Evolutionary conservation across 78 protist species (phyloP).

Genomic region (Pigoraptor vietnamica): DNA sequence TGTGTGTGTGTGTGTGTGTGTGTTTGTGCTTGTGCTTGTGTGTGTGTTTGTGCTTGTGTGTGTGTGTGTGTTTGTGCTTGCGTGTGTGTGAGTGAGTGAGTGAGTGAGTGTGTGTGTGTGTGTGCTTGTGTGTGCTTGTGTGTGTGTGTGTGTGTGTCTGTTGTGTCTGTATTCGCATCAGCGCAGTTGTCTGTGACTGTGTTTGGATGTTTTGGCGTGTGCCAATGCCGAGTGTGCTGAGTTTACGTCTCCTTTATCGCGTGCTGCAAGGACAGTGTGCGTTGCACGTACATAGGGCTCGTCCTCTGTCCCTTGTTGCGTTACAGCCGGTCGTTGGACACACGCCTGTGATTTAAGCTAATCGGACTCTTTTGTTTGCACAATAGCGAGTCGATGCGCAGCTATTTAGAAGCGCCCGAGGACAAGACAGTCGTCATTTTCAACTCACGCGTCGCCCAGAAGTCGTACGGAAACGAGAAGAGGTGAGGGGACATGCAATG

Average conservation of each 20-base stretch:
- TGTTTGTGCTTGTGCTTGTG: too few species aligned
- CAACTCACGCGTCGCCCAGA: conserved; percentile 13
- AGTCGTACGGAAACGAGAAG: conserved; percentile 23
- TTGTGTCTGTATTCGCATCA: too few species aligned
- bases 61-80: too few species aligned
- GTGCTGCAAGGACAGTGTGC: not conserved
- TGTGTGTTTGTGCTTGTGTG: too few species aligned
- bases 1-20: too few species aligned
- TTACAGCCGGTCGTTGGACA: not conserved
- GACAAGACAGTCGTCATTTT: not conserved
- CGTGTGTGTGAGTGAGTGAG: too few species aligned
- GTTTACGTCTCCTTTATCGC: not conserved
- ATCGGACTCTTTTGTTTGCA: conserved; percentile 25
- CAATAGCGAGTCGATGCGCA: conserved; percentile 1
- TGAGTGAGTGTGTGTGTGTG: too few species aligned
- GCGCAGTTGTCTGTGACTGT: not conserved
- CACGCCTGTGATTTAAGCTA: too few species aligned
- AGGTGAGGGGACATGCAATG: not conserved
- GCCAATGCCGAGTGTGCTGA: not conserved
- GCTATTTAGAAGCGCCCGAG: not conserved
- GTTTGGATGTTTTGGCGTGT: not conserved
- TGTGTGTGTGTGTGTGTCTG: too few species aligned
- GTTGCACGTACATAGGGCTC: not conserved
- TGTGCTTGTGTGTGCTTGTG: too few species aligned
- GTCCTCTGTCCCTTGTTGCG: not conserved